phyloP scores from a whole-genome alignment of 495 filamentous ascomycete genomes.

The Penicillium daleae region DNA sequence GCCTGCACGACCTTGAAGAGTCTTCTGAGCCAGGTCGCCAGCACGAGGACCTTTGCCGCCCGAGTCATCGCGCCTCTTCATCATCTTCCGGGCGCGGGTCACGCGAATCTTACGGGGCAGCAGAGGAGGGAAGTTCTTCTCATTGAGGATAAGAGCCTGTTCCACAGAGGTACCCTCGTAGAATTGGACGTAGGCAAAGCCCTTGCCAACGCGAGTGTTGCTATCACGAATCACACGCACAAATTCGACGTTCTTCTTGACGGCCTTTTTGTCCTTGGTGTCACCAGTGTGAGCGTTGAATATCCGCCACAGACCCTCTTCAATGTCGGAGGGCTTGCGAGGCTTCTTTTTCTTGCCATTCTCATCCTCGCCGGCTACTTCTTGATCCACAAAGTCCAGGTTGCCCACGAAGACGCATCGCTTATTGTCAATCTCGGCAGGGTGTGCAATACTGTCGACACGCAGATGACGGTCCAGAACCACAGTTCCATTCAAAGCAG shows the following conservation, averaged over 20 bases:
- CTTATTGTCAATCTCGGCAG: conserved; percentile 75
- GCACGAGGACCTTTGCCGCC: conserved; percentile 55
- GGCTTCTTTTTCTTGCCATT: conserved; percentile 64
- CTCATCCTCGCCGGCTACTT: conserved; percentile 60
- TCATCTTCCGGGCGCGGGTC: conserved; percentile 75
- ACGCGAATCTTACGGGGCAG: conserved; percentile 88
- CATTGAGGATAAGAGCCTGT: conserved; percentile 79
- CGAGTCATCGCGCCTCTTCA: conserved; percentile 64
- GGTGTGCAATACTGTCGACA: conserved; percentile 89
- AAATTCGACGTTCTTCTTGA: conserved; percentile 81
- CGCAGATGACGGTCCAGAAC: conserved; percentile 87
- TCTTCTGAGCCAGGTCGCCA: conserved; percentile 63
- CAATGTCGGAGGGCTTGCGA: conserved; percentile 79
- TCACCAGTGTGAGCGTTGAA: conserved; percentile 60
- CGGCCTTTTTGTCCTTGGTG: conserved; percentile 44
- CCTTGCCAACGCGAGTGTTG: conserved; percentile 91
- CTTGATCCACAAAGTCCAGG: conserved; percentile 90
- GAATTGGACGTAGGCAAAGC: conserved; percentile 98
- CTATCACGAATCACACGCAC: conserved; percentile 92
- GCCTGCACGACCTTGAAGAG: conserved; percentile 74
- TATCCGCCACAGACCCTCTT: conserved; percentile 92
- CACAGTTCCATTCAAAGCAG: conserved; percentile 78
- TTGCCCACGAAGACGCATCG: conserved; percentile 97
- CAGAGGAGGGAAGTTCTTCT: conserved; percentile 90
- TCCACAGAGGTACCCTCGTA: conserved; percentile 87